Percentiles rank a stretch among this genome's conserved stretches.
Conservation (phyloP, 768 basidiomycete genomes). For the Podaxis carcinomalis region DNA sequence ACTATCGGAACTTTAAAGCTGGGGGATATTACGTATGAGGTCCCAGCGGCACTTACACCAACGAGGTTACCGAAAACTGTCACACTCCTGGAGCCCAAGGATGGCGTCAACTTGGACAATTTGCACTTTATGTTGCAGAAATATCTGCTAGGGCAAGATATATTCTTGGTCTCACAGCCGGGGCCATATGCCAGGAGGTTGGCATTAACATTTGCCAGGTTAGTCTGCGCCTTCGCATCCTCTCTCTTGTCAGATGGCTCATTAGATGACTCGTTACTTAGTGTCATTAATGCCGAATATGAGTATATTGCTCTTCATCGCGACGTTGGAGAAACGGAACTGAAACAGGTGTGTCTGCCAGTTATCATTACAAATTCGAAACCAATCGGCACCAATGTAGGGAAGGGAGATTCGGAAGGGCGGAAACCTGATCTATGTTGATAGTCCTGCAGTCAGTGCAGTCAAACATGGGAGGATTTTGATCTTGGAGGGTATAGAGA, state of each 20-base stretch:
- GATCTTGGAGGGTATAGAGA: constrained; percentile 68
- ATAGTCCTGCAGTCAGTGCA: constrained; percentile 63
- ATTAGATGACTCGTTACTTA: constrained; percentile 14
- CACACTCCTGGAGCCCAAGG: constrained; percentile 44
- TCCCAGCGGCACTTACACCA: constrained; percentile 44
- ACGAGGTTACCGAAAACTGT: constrained; percentile 42
- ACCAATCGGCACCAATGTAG: constrained; percentile 16
- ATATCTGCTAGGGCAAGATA: constrained; percentile 61
- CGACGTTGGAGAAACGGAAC: constrained; percentile 68
- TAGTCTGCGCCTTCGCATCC: not conserved
- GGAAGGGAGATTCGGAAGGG: constrained; percentile 60
- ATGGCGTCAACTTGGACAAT: constrained; percentile 52
- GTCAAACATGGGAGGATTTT: constrained; percentile 62
- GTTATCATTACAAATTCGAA: not conserved
- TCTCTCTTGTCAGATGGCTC: not conserved
- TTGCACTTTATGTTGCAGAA: constrained; percentile 67
- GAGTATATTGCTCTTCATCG: constrained; percentile 65
- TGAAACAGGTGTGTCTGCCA: constrained; percentile 47
- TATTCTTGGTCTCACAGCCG: constrained; percentile 63
- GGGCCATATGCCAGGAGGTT: constrained; percentile 63
- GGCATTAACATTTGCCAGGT: constrained; percentile 63
- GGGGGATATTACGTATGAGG: constrained; percentile 52
- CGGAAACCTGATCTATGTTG: constrained; percentile 62
- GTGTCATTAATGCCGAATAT: constrained; percentile 62
- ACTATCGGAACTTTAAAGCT: constrained; percentile 53